Base-by-base conservation (phyloP, 192 early-diverging fungal species). In the Kickxella alabastrina region DNA sequence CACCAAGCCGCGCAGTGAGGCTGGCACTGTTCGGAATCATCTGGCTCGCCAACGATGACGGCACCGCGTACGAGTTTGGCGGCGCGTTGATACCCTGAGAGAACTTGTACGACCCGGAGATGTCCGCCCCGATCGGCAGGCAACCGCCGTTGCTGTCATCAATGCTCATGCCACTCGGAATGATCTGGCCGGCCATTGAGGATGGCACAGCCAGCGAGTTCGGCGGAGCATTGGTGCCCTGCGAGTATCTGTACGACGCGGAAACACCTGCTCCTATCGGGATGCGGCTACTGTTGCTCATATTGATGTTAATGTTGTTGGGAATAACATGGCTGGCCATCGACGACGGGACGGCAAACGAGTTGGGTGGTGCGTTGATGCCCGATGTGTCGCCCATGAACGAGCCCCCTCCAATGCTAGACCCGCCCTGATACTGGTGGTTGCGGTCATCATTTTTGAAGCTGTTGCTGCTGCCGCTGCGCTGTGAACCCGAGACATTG, bases 341-440 rank as follows among this genome's bases (percentile, higher is more conserved):
- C 26, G 43, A 28, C 3, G 12, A 27, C 1, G 26, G 26, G 1
- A 27, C 25, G 14, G 43, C 43, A 3, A 45, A 15, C 24, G 62
- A 65, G 62, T 65, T 65, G n/a, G 62, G 66, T 17, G 66, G 66
- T 14, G 66, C 54, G 14, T 48, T 37, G 45, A 58, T 53, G 14
- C 59, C 66, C 7, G 43, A 44, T 17, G 18, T 36, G 27, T 47
- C 36, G 28, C 21, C 31, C 23, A 46, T 28, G 10, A 43, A 40
- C 14, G 48, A 52, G 22, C 57, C 36, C 31, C 6, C 31, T 12
- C 6, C 31, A n/a, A n/a, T n/a, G n/a, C n/a, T n/a, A n/a, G n/a
- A n/a, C n/a, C n/a, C n/a, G n/a, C n/a, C n/a, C n/a, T n/a, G n/a
- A n/a, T n/a, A n/a, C n/a, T n/a, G n/a, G n/a, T n/a, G n/a, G n/a